Base-by-base conservation (phyloP, 352 stramenopile genomes). In the Paralagenidium karlingii region DNA sequence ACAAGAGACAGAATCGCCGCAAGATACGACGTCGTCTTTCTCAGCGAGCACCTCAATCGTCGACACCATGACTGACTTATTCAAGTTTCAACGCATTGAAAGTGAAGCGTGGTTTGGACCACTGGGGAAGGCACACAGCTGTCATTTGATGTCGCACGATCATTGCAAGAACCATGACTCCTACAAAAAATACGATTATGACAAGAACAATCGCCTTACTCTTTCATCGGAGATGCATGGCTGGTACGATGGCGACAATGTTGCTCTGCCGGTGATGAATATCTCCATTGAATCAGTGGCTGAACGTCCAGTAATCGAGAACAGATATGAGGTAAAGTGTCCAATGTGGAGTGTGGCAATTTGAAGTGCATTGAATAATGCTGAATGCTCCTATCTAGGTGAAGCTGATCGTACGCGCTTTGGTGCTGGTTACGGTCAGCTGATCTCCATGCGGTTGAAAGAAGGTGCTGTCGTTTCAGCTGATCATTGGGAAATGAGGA, bases 81-180 rank as follows among this genome's bases (percentile, higher is more conserved):
- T 53, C 36, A 24, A 22, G 22, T 48, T 45, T 25, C 33, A 53
- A 40, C 46, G 46, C 26, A 53, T 53, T 29, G 46, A 53, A 28
- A 19, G 34, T 16, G 38, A 48, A 26, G 32, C 28, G 9, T 40
- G 29, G n/a, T 47, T 48, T 24, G 3, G 33, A 12, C 34, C 46
- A 16, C 47, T 37, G 3, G 34, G 25, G 20, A 53, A 39, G 32
- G 46, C 46, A 26, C 15, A 44, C 16, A 44, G 39, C 19, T 47
- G 38, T 26, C 46, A 40, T 36, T 40, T 51, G 44, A 32, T 49
- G 33, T 49, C 43, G 24, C 42, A 24, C 13, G 25, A 36, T 20
- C 24, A 43, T n/a, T n/a, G n/a, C 24, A 34, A 12, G 20, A 6
- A 43, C 13, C 22, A 37, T 30, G 30, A 45, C 10, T 30, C 36